Evolutionary conservation across 2,329 filamentous ascomycete species (phyloP), one percentile per base, ranked within the genome.

Genomic region (Cercospora sp.): DNA sequence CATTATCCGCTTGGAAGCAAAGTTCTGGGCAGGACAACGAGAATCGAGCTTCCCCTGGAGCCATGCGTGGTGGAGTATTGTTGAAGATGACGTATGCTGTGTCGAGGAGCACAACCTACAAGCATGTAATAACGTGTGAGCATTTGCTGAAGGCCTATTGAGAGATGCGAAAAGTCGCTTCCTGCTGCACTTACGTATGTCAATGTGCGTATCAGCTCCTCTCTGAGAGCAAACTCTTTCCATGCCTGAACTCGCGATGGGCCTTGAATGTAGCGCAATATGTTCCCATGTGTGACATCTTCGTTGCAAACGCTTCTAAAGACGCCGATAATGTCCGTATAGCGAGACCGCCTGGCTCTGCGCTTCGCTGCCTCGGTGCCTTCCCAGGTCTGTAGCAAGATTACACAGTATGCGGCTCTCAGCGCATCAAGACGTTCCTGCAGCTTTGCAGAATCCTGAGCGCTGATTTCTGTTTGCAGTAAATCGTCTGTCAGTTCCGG

Each of bases 311-410:
- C 62, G 30, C 62, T 64, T 39, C 62, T 36, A 36, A 57, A 64
- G 8, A 64, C 16, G 26, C 48, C 62, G 30, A 58, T 64, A 16
- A 64, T 39, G 13, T 64, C 62, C 13, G 62, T 30, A 9, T 64
- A 64, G 26, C 62, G 62, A 9, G 62, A 58, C 16, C 62, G 62
- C 28, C 62, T 42, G 10, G 51, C 62, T 45, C 62, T 31, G 8
- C 62, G 62, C 12, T 64, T 64, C 10, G 62, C 62, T 20, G 31
- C 31, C 9, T 58, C 48, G 13, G 20, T n/a, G 18, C 62, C 62
- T 42, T 64, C 62, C 62, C 62, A 64, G 16, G 62, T 64, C 36
- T 64, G 62, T 7, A 64, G 62, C 31, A 58, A 28, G n/a, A 58
- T 45, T 0, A 64, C 48, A n/a, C 48, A 42, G 9, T 64, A 64